Conservation (phyloP, 371 early-diverging fungal genomes). For the Syncephalis plumigaleata region DNA sequence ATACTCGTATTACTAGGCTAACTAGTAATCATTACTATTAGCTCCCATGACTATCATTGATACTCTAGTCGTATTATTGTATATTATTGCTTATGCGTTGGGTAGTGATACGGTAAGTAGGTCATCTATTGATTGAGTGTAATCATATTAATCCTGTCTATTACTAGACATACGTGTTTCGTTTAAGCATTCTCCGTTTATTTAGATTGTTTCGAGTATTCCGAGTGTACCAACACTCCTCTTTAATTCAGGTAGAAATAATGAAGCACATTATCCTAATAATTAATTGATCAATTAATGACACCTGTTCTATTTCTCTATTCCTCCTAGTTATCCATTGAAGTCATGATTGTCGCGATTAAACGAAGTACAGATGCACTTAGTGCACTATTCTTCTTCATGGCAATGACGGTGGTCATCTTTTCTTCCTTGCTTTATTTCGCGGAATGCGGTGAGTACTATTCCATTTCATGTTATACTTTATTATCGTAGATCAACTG, state of each 20-base stretch:
- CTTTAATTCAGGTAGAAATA: slow-evolving; percentile 25
- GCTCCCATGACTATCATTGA: slow-evolving; percentile 61
- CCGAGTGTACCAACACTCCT: slow-evolving; percentile 67
- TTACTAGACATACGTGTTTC: slow-evolving; percentile 66
- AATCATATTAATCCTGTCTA: too few species aligned
- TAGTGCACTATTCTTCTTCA: slow-evolving; percentile 56
- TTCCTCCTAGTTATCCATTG: slow-evolving; percentile 58
- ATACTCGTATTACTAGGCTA: neutral
- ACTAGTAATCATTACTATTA: slow-evolving; percentile 8
- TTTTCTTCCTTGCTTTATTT: slow-evolving; percentile 70
- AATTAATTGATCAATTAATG: neutral
- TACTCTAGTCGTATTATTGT: slow-evolving; percentile 63
- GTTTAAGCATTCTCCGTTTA: slow-evolving; percentile 62
- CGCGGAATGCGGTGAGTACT: slow-evolving; percentile 50
- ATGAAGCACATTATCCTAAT: neutral
- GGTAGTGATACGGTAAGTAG: slow-evolving; percentile 42
- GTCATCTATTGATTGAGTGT: neutral
- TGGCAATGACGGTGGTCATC: slow-evolving; percentile 48
- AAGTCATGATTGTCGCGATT: slow-evolving; percentile 70
- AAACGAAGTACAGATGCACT: slow-evolving; percentile 62
- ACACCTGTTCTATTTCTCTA: too few species aligned
- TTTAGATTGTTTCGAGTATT: slow-evolving; percentile 67
- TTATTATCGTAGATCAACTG: neutral
- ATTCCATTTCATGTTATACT: neutral
- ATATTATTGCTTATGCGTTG: slow-evolving; percentile 54